These are phyloP conservation scores for Pyrenophora graminea DNA, from an alignment of 2,329 filamentous ascomycete genomes.

Conservation along the genomic window DNA sequence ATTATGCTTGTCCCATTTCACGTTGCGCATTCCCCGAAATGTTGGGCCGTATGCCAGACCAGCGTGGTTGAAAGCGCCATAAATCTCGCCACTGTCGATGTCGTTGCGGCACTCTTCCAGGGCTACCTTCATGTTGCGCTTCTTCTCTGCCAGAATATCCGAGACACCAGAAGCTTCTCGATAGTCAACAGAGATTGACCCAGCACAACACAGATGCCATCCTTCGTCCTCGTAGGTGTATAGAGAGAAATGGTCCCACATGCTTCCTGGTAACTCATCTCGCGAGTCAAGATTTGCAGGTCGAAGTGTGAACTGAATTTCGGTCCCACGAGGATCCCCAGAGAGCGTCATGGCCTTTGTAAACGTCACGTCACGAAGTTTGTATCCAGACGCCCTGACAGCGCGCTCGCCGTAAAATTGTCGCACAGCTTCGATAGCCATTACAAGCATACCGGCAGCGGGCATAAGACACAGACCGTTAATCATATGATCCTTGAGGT, in stretches of 20 bases:
- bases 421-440: conserved; percentile 11
- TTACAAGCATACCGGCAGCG: conserved; percentile 11
- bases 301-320: conserved; percentile 17
- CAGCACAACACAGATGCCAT: conserved; percentile 34
- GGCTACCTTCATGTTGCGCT: neutral
- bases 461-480: conserved; percentile 30
- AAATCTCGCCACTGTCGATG: conserved; percentile 13
- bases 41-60: conserved; percentile 20
- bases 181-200: conserved; percentile 19
- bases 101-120: neutral
- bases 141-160: neutral
- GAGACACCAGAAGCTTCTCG: neutral
- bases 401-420: conserved; percentile 9
- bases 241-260: conserved; percentile 18
- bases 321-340: conserved; percentile 10
- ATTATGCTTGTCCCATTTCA: conserved; percentile 7
- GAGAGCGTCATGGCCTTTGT: conserved; percentile 11
- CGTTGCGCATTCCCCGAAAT: conserved; percentile 16
- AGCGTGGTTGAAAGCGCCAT: conserved; percentile 10
- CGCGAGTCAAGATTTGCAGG: neutral
- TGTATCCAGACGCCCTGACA: conserved; percentile 3
- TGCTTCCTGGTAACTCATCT: neutral
- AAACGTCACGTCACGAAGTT: conserved; percentile 13
- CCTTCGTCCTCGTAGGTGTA: conserved; percentile 6
- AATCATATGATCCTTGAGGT: conserved; percentile 51